A percentile compares a stretch with the other conserved stretches of the same genome.
phyloP scores from a whole-genome alignment of 2,329 filamentous ascomycete genomes.

The Colletotrichum spaethianum region DNA sequence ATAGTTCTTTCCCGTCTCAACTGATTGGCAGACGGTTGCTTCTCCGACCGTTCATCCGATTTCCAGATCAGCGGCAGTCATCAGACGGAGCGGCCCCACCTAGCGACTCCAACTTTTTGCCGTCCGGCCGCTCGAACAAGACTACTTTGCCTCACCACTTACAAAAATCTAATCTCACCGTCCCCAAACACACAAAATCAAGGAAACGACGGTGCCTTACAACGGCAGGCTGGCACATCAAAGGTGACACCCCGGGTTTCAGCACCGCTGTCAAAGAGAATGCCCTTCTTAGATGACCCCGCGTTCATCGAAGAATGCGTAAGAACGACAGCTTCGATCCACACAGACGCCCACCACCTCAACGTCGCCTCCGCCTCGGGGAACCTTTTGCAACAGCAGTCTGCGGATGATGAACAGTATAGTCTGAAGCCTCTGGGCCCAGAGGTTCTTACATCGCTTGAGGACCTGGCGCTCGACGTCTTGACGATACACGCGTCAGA shows the following conservation, averaged over 20 bases:
- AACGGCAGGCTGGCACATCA: neutral
- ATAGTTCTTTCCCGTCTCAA: neutral
- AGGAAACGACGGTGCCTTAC: too few species aligned
- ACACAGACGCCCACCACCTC: slow-evolving; percentile 9
- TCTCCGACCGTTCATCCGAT: slow-evolving; percentile 19
- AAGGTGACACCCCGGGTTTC: neutral
- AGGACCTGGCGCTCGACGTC: neutral
- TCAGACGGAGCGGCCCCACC: slow-evolving; percentile 34
- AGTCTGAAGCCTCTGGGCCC: neutral
- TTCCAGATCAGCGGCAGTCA: neutral
- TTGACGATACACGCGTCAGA: slow-evolving; percentile 2
- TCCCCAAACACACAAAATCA: neutral
- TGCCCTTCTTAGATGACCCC: slow-evolving; percentile 12
- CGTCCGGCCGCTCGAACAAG: neutral
- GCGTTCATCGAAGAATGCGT: slow-evolving; percentile 24
- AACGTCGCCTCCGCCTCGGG: neutral
- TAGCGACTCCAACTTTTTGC: slow-evolving; percentile 1
- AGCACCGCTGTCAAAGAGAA: neutral
- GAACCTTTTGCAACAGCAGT: neutral
- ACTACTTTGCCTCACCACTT: neutral
- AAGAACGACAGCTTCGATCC: neutral
- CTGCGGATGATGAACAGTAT: neutral
- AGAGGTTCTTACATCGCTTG: neutral
- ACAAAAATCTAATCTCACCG: neutral
- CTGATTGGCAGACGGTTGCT: neutral